These are phyloP conservation scores for Coniochaeta sp. DNA, from an alignment of 2,329 filamentous ascomycete genomes.

Conservation along the genomic window DNA sequence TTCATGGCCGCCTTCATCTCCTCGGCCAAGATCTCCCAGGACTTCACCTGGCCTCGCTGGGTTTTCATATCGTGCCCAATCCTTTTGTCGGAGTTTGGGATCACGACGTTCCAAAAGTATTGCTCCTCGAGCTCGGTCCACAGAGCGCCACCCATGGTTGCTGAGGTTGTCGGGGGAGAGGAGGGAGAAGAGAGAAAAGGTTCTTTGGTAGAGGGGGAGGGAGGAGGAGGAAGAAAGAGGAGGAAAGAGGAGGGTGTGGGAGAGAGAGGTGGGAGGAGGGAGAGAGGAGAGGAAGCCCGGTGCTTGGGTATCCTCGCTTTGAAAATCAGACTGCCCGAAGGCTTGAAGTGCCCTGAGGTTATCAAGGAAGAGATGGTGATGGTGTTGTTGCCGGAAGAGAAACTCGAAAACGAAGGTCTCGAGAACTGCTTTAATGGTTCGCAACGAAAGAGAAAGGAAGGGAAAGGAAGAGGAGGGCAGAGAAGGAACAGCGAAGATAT, in stretches of 20 bases:
- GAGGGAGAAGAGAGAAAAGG: background rate
- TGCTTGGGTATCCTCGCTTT: too few species aligned
- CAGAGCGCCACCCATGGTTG: slow-evolving; percentile 41
- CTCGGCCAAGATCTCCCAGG: slow-evolving; percentile 14
- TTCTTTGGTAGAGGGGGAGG: background rate
- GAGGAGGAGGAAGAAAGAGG: background rate
- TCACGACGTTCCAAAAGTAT: slow-evolving; percentile 36
- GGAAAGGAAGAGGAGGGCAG: slow-evolving; percentile 3
- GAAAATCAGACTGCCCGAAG: too few species aligned
- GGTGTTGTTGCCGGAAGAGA: too few species aligned
- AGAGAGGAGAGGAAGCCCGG: too few species aligned
- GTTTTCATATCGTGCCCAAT: slow-evolving; percentile 8
- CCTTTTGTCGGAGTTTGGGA: slow-evolving; percentile 20
- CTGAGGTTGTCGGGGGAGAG: background rate
- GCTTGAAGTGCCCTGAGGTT: too few species aligned
- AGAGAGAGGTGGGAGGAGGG: too few species aligned
- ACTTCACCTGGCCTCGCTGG: slow-evolving; percentile 7
- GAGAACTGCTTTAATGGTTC: background rate
- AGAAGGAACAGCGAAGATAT: slow-evolving; percentile 1
- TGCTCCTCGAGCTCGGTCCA: slow-evolving; percentile 42
- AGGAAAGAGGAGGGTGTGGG: background rate
- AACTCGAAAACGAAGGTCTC: too few species aligned
- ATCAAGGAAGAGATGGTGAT: background rate
- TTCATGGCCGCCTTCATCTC: slow-evolving; percentile 14
- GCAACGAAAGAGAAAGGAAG: slow-evolving; percentile 4